These are phyloP conservation scores for Cyclostephanos tholiformis DNA, from an alignment of 108 stramenopile species.

Conservation along the genomic window DNA sequence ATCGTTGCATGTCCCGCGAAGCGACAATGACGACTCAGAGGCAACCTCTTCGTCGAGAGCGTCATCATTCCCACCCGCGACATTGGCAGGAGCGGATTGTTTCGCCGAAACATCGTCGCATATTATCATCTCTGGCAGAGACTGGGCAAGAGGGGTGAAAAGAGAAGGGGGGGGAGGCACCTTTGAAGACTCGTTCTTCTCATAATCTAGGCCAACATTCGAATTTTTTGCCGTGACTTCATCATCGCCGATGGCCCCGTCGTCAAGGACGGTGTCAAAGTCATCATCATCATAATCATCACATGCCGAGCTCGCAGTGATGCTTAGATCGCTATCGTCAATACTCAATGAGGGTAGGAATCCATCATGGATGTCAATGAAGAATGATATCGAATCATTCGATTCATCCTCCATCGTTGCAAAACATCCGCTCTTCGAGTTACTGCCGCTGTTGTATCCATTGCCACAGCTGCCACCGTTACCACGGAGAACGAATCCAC, in stretches of 20 bases:
- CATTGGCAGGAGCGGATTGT: no score
- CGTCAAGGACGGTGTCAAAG: background rate
- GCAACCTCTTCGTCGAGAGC: no score
- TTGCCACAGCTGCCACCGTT: background rate
- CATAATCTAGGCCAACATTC: background rate
- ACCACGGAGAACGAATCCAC: background rate
- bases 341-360: constrained; percentile 5
- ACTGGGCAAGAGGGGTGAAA: no score
- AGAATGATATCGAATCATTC: constrained; percentile 8
- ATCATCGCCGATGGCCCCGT: background rate
- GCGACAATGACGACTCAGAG: no score
- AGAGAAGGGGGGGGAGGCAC: no score
- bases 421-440: background rate
- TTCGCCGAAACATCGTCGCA: no score
- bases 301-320: constrained; percentile 9
- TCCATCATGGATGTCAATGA: background rate
- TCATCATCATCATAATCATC: background rate
- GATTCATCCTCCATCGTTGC: background rate
- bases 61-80: no score
- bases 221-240: background rate
- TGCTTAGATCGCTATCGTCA: constrained; percentile 12
- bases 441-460: background rate
- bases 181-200: background rate
- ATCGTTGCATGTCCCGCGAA: no score
- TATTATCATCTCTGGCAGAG: no score